These are phyloP conservation scores for Acorus calamus DNA, from an alignment of 106 monocot genomes.

Conservation along the genomic window DNA sequence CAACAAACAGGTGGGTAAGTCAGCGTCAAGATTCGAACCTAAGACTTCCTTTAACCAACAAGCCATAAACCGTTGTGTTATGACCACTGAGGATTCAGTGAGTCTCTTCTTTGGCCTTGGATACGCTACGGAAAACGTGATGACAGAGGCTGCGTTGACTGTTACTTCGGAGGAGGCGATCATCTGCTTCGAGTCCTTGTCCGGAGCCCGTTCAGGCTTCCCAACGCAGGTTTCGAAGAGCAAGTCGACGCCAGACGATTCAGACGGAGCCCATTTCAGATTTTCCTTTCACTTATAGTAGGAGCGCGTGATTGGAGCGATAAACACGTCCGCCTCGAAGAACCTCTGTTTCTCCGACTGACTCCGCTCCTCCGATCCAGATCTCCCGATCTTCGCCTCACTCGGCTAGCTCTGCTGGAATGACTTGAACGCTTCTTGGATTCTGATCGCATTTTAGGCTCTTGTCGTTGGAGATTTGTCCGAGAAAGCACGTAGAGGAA, in stretches of 20 bases:
- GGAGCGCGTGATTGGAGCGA: constrained; percentile 18
- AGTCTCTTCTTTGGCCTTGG: no score
- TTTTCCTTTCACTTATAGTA: constrained; percentile 18
- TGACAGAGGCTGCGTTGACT: constrained; percentile 9
- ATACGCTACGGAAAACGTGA: constrained; percentile 22
- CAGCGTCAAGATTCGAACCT: no score
- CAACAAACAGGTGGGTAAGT: no score
- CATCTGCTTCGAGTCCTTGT: neutral
- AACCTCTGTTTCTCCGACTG: neutral
- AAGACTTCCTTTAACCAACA: no score
- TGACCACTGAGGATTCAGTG: no score
- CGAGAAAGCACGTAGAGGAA: constrained; percentile 44
- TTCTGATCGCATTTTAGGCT: constrained; percentile 3
- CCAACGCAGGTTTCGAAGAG: neutral
- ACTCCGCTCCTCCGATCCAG: neutral
- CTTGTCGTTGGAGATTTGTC: constrained; percentile 34
- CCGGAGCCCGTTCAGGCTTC: neutral
- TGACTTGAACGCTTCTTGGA: neutral
- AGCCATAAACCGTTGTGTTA: no score
- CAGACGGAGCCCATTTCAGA: neutral
- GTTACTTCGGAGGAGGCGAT: neutral
- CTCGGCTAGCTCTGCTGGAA: neutral
- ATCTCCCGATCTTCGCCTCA: constrained; percentile 9
- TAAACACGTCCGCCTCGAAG: neutral
- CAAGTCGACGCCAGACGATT: no score